A percentile compares a stretch with the other conserved stretches of the same genome.
Evolutionary conservation across 2,329 filamentous ascomycete genomes (phyloP).

Genomic region (Fusarium sp.): DNA sequence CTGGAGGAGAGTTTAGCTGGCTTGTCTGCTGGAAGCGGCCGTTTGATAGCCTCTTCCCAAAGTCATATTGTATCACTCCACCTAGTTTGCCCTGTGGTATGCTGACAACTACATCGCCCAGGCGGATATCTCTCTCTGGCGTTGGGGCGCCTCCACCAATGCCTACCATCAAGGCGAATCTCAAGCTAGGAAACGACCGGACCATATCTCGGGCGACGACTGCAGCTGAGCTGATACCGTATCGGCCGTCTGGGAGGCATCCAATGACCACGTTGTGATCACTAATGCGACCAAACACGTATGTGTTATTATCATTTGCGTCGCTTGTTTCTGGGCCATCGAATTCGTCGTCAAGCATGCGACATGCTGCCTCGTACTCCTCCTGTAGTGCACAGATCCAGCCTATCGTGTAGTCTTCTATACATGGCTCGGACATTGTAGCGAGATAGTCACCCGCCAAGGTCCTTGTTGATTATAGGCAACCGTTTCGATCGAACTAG

Average conservation of each 20-base stretch:
- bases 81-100: slow-evolving; percentile 18
- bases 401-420: neutral
- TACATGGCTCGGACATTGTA: neutral
- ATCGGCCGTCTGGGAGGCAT: neutral
- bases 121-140: neutral
- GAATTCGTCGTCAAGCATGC: neutral
- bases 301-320: neutral
- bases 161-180: neutral
- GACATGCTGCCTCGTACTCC: neutral
- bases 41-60: slow-evolving; percentile 20
- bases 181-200: neutral
- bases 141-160: neutral
- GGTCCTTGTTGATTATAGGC: too few relatives aligned
- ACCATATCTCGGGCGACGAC: neutral
- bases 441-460: too few relatives aligned
- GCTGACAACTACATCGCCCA: slow-evolving; percentile 47
- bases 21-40: slow-evolving; percentile 4
- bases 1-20: slow-evolving; percentile 23
- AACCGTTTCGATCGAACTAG: too few relatives aligned
- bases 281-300: neutral
- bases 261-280: neutral
- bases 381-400: neutral
- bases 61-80: slow-evolving; percentile 45
- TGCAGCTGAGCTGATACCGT: neutral
- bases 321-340: neutral